Evolutionary conservation across 2,329 filamentous ascomycete species (phyloP), one percentile per base, ranked within the genome.

Genomic region (Colletotrichum coccodes): DNA sequence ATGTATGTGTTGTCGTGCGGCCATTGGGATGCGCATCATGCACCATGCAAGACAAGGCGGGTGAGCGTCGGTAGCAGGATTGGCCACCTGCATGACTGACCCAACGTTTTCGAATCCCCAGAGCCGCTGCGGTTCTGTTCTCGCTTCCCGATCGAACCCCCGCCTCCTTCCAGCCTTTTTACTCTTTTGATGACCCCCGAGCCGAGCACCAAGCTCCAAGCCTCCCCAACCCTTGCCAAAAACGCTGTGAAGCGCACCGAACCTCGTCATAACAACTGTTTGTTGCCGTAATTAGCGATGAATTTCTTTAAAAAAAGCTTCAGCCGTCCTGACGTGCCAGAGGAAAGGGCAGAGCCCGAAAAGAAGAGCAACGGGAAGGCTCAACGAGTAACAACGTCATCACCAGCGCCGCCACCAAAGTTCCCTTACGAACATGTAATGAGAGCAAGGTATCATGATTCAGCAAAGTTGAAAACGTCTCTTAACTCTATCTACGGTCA

Each of bases 1-100:
- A 60, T 38, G 63, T 49, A 62, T 67, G 64, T 49, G 64, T 57
- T 67, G 63, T 61, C 57, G 6, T n/a, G 26, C 42, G 6, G 26
- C 42, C 23, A 30, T 62, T 52, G 58, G 64, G 26, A 34, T 34
- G 32, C 12, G 32, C 32, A 56, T 26, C 40, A 67, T 67, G 64
- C 58, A 62, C 44, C 49, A 62, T 62, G 64, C 64, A 56, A 26
- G 47, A 23, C 34, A 26, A 11, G 21, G n/a, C 32, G 16, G 11
- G 50, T 23, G 32, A 16, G 28, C 28, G 14, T 54, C 61, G 49
- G 30, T 52, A 23, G 21, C 44, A 26, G 57, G 54, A 52, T 32
- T 34, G 1, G 46, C 18, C 54, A 52, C 36, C 21, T 53, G 56
- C 47, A 54, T 38, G 30, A 36, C 4, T n/a, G 47, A 32, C 58